Conservation (phyloP, 1,284 basidiomycete species). For the Pseudozyma tsukubaensis region DNA sequence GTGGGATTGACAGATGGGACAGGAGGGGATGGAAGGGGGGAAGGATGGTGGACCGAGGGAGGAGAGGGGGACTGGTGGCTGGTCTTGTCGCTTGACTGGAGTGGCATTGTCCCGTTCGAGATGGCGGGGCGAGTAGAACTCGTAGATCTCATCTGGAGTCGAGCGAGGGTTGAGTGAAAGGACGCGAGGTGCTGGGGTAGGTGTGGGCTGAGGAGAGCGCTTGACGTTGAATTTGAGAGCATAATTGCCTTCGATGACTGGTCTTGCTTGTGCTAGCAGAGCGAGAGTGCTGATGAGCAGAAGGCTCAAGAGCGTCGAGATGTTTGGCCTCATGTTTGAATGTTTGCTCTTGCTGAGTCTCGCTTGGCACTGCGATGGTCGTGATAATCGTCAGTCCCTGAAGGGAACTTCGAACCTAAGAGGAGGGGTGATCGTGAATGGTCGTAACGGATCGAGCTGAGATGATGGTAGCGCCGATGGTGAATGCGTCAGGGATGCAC, state of each 20-base stretch:
- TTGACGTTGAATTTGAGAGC: constrained; percentile 9
- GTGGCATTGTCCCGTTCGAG: neutral
- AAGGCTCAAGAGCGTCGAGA: neutral
- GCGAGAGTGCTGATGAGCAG: constrained; percentile 4
- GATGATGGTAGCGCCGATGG: constrained; percentile 9
- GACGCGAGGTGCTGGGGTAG: constrained; percentile 20
- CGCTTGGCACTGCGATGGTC: neutral
- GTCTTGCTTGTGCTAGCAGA: constrained; percentile 4
- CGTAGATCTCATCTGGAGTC: constrained; percentile 49
- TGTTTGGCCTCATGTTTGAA: neutral
- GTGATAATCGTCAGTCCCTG: neutral
- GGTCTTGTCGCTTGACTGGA: constrained; percentile 32
- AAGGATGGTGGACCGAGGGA: constrained; percentile 49
- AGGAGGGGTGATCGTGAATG: neutral
- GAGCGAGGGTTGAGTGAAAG: constrained; percentile 27
- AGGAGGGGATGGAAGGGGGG: constrained; percentile 51
- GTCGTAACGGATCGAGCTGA: neutral
- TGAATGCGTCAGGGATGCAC: neutral
- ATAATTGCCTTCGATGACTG: constrained; percentile 5
- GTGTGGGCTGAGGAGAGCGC: constrained; percentile 32
- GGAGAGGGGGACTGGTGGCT: constrained; percentile 45
- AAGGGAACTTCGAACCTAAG: no score
- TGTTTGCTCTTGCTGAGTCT: neutral
- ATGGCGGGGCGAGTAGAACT: constrained; percentile 41
- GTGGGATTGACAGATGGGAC: constrained; percentile 53